Percentiles rank a stretch among this genome's conserved stretches.
Conservation (phyloP, 2,329 filamentous ascomycete genomes). For the Leptographium lundbergii region DNA sequence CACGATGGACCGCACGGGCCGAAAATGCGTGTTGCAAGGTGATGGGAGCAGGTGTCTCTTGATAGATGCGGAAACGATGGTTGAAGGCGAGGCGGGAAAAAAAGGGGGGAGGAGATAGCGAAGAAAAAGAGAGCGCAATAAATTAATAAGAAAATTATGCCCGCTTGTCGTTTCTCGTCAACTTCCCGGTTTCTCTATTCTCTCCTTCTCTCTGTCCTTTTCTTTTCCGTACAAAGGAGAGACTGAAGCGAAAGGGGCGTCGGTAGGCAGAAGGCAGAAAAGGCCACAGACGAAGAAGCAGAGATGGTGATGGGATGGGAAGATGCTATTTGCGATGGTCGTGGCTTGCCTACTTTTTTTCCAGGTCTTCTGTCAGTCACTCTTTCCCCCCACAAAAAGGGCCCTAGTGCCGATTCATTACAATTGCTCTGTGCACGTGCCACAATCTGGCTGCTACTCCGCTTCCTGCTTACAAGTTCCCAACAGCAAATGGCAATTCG, state of each 20-base stretch:
- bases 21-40: neutral
- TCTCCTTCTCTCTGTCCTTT: neutral
- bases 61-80: neutral
- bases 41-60: neutral
- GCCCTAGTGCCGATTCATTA: neutral
- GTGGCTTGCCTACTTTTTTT: neutral
- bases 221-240: neutral
- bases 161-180: conserved; percentile 2
- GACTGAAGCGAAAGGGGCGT: neutral
- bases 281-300: neutral
- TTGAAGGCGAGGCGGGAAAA: neutral
- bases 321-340: neutral
- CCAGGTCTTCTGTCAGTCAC: neutral
- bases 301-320: neutral
- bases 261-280: neutral
- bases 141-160: neutral
- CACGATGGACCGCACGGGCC: neutral
- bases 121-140: conserved; percentile 1
- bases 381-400: conserved; percentile 2
- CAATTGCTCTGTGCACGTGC: neutral
- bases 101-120: neutral
- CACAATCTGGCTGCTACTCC: neutral
- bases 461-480: neutral
- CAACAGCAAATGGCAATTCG: neutral
- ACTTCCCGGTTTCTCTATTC: neutral